Percentiles rank a stretch among this genome's conserved stretches.
Evolutionary conservation across 2,329 filamentous ascomycete genomes (phyloP).

Genomic region (Neonectria magnoliae): DNA sequence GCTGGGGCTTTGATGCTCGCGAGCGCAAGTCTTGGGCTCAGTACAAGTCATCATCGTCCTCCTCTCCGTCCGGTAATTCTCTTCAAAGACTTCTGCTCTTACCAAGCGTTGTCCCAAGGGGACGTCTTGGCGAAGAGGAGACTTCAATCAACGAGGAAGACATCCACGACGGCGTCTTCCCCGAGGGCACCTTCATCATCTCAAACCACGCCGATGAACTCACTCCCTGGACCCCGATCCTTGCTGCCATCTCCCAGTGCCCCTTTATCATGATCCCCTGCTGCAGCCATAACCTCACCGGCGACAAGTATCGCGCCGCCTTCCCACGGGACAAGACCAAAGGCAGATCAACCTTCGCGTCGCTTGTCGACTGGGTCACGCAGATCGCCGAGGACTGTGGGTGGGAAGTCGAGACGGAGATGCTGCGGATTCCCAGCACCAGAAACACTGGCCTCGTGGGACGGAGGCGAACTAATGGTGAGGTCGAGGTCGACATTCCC

Average conservation of each 20-base stretch:
- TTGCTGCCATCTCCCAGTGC: slow-evolving; percentile 78
- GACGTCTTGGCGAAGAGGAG: slow-evolving; percentile 24
- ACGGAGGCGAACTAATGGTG: slow-evolving; percentile 52
- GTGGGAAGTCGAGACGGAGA: slow-evolving; percentile 82
- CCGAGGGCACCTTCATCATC: slow-evolving; percentile 84
- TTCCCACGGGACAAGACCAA: slow-evolving; percentile 61
- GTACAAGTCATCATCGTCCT: slow-evolving; percentile 60
- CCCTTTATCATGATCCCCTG: slow-evolving; percentile 95
- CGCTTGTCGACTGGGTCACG: slow-evolving; percentile 81
- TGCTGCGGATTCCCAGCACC: slow-evolving; percentile 91
- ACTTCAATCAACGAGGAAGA: slow-evolving; percentile 25
- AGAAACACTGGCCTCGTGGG: slow-evolving; percentile 86
- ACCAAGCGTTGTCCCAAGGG: slow-evolving; percentile 52
- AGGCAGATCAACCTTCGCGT: slow-evolving; percentile 78
- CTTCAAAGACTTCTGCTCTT: slow-evolving; percentile 61
- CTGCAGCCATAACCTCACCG: slow-evolving; percentile 88
- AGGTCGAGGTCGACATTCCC: slow-evolving; percentile 51
- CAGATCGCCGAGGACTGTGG: slow-evolving; percentile 76
- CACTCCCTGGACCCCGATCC: slow-evolving; percentile 92
- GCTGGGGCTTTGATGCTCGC: slow-evolving; percentile 94
- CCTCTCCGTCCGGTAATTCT: slow-evolving; percentile 44
- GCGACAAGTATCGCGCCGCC: slow-evolving; percentile 76
- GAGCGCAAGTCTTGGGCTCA: slow-evolving; percentile 83
- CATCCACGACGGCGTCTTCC: slow-evolving; percentile 73
- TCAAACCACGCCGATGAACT: slow-evolving; percentile 98